Evolutionary conservation across 345 rosid species (phyloP), one percentile per base, ranked within the genome.

Genomic region (Rubroshorea leprosula): DNA sequence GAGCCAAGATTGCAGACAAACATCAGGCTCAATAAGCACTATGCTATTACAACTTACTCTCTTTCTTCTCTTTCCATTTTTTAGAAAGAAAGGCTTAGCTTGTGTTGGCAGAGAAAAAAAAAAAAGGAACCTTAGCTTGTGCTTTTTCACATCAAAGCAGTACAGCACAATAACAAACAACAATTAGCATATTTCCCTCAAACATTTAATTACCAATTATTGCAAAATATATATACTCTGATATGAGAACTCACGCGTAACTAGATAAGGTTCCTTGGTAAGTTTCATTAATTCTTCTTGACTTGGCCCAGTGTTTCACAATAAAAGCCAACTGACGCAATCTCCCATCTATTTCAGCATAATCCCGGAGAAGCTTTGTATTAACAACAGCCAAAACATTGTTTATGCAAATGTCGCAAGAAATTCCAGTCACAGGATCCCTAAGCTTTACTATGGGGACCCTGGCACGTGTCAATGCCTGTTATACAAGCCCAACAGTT

Each of bases 261-360:
- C 99, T 93, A 57, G 99, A 93, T 22, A 93, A 75, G 27, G 99
- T 93, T 80, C 99, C 99, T 52, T 83, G 96, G 69, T 93, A 89
- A 65, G 97, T 89, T 78, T 78, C 90, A 71, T 89, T 93, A 14
- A 93, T 97, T 52, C 77, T 85, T 78, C 99, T 85, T 3, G 96
- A 85, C 68, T 89, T 93, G 49, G 97, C 99, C 99, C 99, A 93
- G 58, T 93, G 97, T 72, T 93, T 93, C 55, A 93, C 90, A 64
- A 89, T 80, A 70, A 78, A 89, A 64, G 89, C 95, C 69, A 93
- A 65, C 73, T 93, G 99, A 67, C 78, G 74, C 64, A 89, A 67
- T 57, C 97, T 84, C 49, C 35, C 83, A 87, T 93, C 99, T 55
- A 93, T 82, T 49, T 56, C 76, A 0, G 96, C 80, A 72, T 93